Conservation (phyloP, 352 stramenopile species). For the Phytophthora uliginosa region DNA sequence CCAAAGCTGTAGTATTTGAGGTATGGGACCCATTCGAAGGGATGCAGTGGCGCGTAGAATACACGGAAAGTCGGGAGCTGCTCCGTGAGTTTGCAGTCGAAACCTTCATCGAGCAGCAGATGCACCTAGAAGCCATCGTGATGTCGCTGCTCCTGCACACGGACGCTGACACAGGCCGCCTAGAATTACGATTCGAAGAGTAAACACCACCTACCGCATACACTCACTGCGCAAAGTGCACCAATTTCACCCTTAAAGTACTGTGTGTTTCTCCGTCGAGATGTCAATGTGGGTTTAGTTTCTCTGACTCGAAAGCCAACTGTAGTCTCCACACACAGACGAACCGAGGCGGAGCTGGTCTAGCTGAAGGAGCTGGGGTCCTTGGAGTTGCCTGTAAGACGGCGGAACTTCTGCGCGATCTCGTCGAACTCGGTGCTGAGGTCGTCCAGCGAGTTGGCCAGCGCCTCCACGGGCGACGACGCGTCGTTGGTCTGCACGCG, state of each 20-base stretch:
- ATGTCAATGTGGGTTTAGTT: background rate
- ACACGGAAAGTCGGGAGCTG: conserved; percentile 63
- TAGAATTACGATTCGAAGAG: conserved; percentile 67
- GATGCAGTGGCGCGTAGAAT: conserved; percentile 43
- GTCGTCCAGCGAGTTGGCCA: conserved; percentile 87
- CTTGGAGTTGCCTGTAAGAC: conserved; percentile 86
- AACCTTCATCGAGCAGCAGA: conserved; percentile 62
- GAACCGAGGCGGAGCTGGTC: background rate
- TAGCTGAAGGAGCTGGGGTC: conserved; percentile 88
- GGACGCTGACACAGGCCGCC: conserved; percentile 27
- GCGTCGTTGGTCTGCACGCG: conserved; percentile 94
- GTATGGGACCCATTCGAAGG: conserved; percentile 45
- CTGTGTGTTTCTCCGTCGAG: conserved; percentile 14
- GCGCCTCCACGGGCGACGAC: conserved; percentile 83
- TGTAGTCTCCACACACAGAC: background rate
- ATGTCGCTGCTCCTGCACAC: conserved; percentile 60
- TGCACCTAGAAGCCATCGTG: conserved; percentile 67
- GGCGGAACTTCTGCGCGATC: conserved; percentile 87
- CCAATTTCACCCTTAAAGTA: conserved; percentile 20
- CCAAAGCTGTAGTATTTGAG: conserved; percentile 43
- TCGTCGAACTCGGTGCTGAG: conserved; percentile 91
- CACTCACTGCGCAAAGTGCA: background rate
- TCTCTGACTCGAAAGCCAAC: background rate
- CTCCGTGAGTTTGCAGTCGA: conserved; percentile 67
- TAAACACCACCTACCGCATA: conserved; percentile 16